A percentile compares a stretch with the other conserved stretches of the same genome.
Conservation (phyloP, 176 grass and related monocot genomes). For the Paspalum notatum region DNA sequence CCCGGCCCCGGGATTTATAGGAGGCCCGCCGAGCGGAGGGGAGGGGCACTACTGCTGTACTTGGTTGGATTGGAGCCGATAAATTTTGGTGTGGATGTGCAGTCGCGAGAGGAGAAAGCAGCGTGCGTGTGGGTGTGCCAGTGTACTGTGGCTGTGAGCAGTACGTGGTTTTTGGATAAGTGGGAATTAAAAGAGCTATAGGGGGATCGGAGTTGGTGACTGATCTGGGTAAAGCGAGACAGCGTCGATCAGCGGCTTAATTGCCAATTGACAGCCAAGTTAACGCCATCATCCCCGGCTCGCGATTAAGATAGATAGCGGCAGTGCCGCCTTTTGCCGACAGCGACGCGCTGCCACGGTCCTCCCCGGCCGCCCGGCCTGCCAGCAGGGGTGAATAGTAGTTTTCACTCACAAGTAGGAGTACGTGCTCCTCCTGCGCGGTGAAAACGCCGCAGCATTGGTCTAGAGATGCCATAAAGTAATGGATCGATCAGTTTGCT, state of each 20-base stretch:
- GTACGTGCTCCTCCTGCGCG: too few species aligned
- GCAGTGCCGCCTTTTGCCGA: constrained; percentile 30
- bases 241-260: neutral
- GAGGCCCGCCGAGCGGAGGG: neutral
- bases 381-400: too few species aligned
- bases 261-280: neutral
- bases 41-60: neutral
- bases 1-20: constrained; percentile 45
- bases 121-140: too few species aligned
- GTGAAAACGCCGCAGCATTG: too few species aligned
- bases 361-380: too few species aligned
- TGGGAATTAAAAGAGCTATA: too few species aligned
- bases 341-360: too few species aligned
- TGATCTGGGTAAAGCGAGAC: neutral
- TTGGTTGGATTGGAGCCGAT: neutral
- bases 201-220: neutral
- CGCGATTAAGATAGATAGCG: neutral
- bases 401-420: too few species aligned
- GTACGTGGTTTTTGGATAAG: too few species aligned
- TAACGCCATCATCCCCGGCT: neutral
- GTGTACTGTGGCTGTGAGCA: neutral
- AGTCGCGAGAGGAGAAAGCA: constrained; percentile 25
- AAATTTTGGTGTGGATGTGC: too few species aligned
- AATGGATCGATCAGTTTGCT: too few species aligned
- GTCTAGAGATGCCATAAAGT: too few species aligned